Evolutionary conservation across 2,329 filamentous ascomycete species (phyloP), one percentile per base, ranked within the genome.

Genomic region (Cladosporium sp.): DNA sequence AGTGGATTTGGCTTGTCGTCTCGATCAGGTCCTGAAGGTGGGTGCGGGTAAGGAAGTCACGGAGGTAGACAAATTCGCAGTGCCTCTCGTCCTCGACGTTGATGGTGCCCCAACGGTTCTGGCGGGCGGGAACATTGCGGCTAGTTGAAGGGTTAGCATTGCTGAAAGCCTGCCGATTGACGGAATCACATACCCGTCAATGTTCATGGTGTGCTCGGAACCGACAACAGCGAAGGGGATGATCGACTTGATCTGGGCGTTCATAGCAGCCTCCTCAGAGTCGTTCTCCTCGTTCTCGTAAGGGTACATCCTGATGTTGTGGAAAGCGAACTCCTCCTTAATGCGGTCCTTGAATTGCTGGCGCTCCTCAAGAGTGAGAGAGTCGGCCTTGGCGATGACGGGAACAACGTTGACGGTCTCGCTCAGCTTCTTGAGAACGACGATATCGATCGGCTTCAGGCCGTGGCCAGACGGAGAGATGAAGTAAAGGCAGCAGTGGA

Each of bases 231-330:
- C 93, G 70, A 98, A 98, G 62, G 93, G 93, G 61, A 98, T 89
- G 64, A 96, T 87, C 70, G 85, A 91, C 87, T 97, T 97, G 77
- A 98, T 98, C 70, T 95, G 88, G 55, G 83, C 84, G 77, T 97
- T 97, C 75, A 95, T 79, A 57, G 85, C 85, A 65, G 89, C 86
- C 78, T 98, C 93, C 79, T 98, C 93, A 60, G 93, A 87, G 69
- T 98, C 93, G 64, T 97, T 86, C 80, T 98, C 93, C 66, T 98
- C 93, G 70, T 96, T 97, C 74, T 98, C 93, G 73, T 98, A 98
- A 56, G 93, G 93, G 80, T 95, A 98, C 93, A 98, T 98, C 81
- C 95, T 92, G 68, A 98, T 83, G 81, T 97, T 97, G 83, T 98
- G 93, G 86, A 98, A 98, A 54, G 88, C 79, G 72, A 98, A 98